These are phyloP conservation scores for Cokeromyces recurvatus DNA, from an alignment of 371 early-diverging fungal species.

Conservation along the genomic window DNA sequence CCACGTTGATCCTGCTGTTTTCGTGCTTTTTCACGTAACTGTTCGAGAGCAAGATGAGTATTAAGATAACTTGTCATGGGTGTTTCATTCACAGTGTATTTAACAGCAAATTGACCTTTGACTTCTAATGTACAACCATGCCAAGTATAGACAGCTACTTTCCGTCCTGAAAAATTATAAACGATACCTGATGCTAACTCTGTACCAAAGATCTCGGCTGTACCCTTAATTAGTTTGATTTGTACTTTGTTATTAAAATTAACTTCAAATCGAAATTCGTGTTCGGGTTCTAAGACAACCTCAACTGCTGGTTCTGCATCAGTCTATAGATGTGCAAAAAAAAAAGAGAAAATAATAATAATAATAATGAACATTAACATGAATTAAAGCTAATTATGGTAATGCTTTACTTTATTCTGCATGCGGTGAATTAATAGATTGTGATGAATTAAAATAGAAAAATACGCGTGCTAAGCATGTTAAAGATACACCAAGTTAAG, in stretches of 20 bases:
- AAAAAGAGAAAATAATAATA: no score
- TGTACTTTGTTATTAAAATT: constrained; percentile 43
- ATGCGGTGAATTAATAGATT: no score
- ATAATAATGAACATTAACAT: no score
- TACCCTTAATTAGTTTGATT: constrained; percentile 69
- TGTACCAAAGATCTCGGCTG: constrained; percentile 89
- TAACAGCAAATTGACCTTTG: constrained; percentile 67
- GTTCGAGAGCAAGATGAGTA: constrained; percentile 84
- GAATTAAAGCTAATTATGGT: no score
- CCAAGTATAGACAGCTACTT: constrained; percentile 93
- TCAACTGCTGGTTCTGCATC: constrained; percentile 19
- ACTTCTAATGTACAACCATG: constrained; percentile 81
- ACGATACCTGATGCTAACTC: constrained; percentile 75
- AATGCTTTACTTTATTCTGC: no score
- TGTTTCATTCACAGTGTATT: constrained; percentile 90
- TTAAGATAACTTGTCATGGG: constrained; percentile 90
- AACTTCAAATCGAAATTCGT: constrained; percentile 78
- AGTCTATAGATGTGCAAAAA: constrained; percentile 16
- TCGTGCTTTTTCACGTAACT: constrained; percentile 51
- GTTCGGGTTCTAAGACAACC: constrained; percentile 51
- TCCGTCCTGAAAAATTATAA: constrained; percentile 78
- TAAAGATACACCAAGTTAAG: no score
- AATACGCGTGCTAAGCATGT: no score
- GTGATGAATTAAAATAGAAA: no score
- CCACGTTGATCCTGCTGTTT: constrained; percentile 39